Evolutionary conservation across 352 stramenopile species (phyloP).

Genomic region (Lagenidium sp.): DNA sequence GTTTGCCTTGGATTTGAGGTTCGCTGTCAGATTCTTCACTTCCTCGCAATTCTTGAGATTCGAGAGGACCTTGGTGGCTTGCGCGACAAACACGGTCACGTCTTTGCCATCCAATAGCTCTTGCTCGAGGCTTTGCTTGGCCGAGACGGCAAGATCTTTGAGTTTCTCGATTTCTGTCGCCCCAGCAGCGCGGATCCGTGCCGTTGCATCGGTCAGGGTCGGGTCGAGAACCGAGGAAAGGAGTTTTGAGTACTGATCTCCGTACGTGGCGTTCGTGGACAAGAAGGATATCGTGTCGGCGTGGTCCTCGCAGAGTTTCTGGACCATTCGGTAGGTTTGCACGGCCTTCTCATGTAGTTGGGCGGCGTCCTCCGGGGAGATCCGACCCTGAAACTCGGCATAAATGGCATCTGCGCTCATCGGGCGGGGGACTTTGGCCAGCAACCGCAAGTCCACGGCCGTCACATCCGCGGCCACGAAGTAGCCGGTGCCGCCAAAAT

Average conservation of each 20-base stretch:
- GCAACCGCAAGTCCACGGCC: constrained; percentile 57
- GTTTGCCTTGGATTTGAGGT: constrained; percentile 30
- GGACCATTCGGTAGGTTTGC: constrained; percentile 40
- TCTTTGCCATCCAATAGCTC: constrained; percentile 59
- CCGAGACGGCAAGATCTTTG: constrained; percentile 31
- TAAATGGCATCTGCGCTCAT: constrained; percentile 56
- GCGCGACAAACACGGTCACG: constrained; percentile 48
- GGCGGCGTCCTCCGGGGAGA: constrained; percentile 47
- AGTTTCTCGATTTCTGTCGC: constrained; percentile 47
- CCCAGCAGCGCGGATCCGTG: constrained; percentile 35
- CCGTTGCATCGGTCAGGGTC: constrained; percentile 43
- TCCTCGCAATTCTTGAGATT: constrained; percentile 55
- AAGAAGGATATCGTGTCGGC: constrained; percentile 66
- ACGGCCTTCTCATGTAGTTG: constrained; percentile 40
- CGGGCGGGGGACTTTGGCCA: constrained; percentile 58
- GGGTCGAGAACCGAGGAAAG: constrained; percentile 53
- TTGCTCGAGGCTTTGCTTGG: constrained; percentile 53
- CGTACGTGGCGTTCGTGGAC: constrained; percentile 59
- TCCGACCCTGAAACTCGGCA: constrained; percentile 52
- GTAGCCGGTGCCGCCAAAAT: constrained; percentile 31
- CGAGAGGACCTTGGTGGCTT: constrained; percentile 42
- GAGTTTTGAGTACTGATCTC: constrained; percentile 53
- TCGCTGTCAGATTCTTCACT: constrained; percentile 37
- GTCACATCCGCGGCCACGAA: constrained; percentile 25
- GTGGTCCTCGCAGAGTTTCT: constrained; percentile 61